Conservation (phyloP, 345 rosid genomes). For the Arabidopsis thaliana region TAIR10.1 NC_003076.8:20572001-20572500, state of each 20-base stretch:
- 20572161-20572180: background rate
- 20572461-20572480: background rate
- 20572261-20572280: conserved; percentile 85
- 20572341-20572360: background rate
- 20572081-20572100: conserved; percentile 1
- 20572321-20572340: background rate
- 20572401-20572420: conserved; percentile 90
- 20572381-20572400: conserved; percentile 76
- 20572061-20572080: background rate
- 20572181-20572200: conserved; percentile 29
- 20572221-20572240: conserved; percentile 94
- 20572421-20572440: conserved; percentile 78
- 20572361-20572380: conserved; percentile 68
- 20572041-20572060: conserved; percentile 91
- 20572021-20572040: conserved; percentile 62
- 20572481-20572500: background rate
- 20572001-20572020: conserved; percentile 42
- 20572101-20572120: background rate
- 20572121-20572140: background rate
- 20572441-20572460: conserved; percentile 80
- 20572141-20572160: background rate
- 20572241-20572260: conserved; percentile 86
- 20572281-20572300: conserved; percentile 85
- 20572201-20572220: conserved; percentile 89
- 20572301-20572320: conserved; percentile 1